These are phyloP conservation scores for Funneliformis caledonium DNA, from an alignment of 371 early-diverging fungal genomes.

Conservation along the genomic window DNA sequence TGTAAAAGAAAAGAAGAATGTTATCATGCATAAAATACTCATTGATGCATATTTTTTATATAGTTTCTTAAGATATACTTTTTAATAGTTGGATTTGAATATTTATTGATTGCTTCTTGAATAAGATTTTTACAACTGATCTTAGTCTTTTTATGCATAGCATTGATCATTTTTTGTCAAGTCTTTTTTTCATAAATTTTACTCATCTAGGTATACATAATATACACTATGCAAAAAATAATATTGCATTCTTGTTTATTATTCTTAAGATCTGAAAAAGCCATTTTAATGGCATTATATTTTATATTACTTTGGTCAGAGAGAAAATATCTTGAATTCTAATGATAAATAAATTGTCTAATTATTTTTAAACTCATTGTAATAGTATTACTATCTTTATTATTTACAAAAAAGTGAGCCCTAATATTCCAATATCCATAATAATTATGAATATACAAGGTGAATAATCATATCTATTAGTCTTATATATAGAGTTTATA, in stretches of 20 bases:
- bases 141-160: constrained; percentile 39
- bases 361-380: constrained; percentile 20
- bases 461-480: too few relatives aligned
- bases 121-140: constrained; percentile 40
- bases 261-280: constrained; percentile 21
- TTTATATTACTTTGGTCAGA: constrained; percentile 22
- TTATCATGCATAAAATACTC: constrained; percentile 9
- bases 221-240: constrained; percentile 36
- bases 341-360: neutral
- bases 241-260: constrained; percentile 36
- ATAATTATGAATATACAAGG: too few relatives aligned
- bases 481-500: too few relatives aligned
- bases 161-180: constrained; percentile 34
- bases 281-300: constrained; percentile 11
- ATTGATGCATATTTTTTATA: neutral
- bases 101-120: constrained; percentile 23
- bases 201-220: constrained; percentile 20
- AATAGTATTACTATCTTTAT: constrained; percentile 9
- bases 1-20: constrained; percentile 17
- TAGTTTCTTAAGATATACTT: constrained; percentile 6
- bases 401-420: constrained; percentile 41
- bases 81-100: neutral
- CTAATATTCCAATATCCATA: neutral
- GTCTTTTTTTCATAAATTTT: neutral
- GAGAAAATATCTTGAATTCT: constrained; percentile 5